Percentiles rank a stretch among this genome's conserved stretches.
Evolutionary conservation across 1,139 yeast genomes (phyloP).

Genomic region (Kodamaea arcana): DNA sequence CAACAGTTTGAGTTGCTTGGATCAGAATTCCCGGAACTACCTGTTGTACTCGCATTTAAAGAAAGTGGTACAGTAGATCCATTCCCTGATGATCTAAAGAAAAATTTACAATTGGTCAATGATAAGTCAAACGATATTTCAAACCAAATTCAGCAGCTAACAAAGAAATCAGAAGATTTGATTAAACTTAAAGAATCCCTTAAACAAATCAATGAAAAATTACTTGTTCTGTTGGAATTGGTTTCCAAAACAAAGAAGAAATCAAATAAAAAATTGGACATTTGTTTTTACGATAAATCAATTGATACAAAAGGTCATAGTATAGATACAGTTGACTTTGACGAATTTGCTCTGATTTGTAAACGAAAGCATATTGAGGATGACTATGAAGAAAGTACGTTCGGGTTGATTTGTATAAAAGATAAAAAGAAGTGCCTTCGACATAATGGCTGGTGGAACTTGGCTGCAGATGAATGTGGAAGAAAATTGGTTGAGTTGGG

Average conservation of each 20-base stretch:
- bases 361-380: conserved; percentile 10
- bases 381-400: conserved; percentile 16
- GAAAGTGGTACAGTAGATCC: conserved; percentile 24
- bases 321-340: conserved; percentile 5
- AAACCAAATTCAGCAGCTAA: conserved; percentile 16
- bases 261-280: conserved; percentile 23
- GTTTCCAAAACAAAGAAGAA: conserved; percentile 19
- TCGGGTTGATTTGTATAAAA: conserved; percentile 43
- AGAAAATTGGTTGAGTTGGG: conserved; percentile 28
- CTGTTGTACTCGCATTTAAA: conserved; percentile 28
- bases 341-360: conserved; percentile 16
- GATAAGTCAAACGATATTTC: conserved; percentile 20
- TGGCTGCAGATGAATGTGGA: conserved; percentile 44
- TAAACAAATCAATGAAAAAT: conserved; percentile 35
- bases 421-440: conserved; percentile 64
- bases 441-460: conserved; percentile 65
- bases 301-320: conserved; percentile 1
- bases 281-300: conserved; percentile 28
- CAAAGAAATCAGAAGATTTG: conserved; percentile 21
- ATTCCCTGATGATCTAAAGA: conserved; percentile 29
- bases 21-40: conserved; percentile 36
- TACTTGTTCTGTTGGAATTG: conserved; percentile 12
- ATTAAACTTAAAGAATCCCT: conserved; percentile 32
- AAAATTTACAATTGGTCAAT: conserved; percentile 17
- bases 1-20: conserved; percentile 26